Evolutionary conservation across 306 rosid species (phyloP).

Genomic region (Alnus glutinosa): DNA sequence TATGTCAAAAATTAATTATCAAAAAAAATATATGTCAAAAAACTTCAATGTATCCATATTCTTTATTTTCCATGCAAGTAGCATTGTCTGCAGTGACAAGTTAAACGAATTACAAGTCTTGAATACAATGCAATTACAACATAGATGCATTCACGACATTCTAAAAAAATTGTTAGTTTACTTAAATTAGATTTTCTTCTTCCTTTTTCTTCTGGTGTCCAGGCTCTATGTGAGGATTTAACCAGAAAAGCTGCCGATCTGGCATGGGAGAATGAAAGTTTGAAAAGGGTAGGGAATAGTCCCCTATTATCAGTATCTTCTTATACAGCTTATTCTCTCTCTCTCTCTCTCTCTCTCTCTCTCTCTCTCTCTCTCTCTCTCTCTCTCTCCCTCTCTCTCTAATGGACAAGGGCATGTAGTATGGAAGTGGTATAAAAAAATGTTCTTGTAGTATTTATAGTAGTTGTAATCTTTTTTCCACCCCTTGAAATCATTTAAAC

Average conservation of each 20-base stretch:
- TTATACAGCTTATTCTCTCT: conserved; percentile 20
- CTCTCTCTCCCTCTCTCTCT: not conserved
- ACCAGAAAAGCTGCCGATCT: conserved; percentile 75
- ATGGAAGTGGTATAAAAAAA: not conserved
- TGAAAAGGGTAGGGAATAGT: conserved; percentile 61
- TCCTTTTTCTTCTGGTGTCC: conserved; percentile 17
- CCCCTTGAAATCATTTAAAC: conserved; percentile 26
- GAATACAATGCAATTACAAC: not conserved
- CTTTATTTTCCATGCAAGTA: not conserved
- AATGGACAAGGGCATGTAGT: not conserved
- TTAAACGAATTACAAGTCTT: not conserved
- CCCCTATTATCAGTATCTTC: conserved; percentile 13
- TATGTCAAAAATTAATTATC: too few relatives aligned
- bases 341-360: not conserved
- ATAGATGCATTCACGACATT: not conserved
- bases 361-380: too few relatives aligned
- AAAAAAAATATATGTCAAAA: not conserved
- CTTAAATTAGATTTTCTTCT: not conserved
- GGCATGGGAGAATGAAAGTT: conserved; percentile 66
- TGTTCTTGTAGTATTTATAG: not conserved
- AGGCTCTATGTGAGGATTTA: conserved; percentile 92
- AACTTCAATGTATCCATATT: not conserved
- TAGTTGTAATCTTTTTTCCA: conserved; percentile 15
- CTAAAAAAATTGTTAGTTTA: not conserved
- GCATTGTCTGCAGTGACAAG: too few relatives aligned